Evolutionary conservation across 768 basidiomycete genomes (phyloP).

Genomic region (Lactifluus piperatus): DNA sequence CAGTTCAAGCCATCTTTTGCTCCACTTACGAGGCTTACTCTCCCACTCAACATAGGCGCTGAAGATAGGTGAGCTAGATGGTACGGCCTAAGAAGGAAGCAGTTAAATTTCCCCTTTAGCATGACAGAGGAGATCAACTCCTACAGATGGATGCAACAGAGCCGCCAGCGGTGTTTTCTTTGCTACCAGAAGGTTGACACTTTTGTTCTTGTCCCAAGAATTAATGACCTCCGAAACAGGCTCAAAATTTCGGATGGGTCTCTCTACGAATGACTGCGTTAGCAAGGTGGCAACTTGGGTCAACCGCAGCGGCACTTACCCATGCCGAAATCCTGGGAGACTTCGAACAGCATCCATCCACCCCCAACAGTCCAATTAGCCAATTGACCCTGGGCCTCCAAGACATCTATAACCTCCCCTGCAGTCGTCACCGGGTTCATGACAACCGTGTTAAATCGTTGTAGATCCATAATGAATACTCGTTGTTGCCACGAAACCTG

Average conservation of each 20-base stretch:
- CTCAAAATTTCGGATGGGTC: conserved; percentile 85
- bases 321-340: conserved; percentile 88
- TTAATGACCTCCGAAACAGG: conserved; percentile 67
- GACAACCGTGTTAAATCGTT: conserved; percentile 67
- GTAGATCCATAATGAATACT: conserved; percentile 69
- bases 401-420: conserved; percentile 57
- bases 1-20: conserved; percentile 81
- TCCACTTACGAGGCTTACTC: conserved; percentile 91
- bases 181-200: conserved; percentile 72
- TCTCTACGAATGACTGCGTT: conserved; percentile 42
- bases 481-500: conserved; percentile 46
- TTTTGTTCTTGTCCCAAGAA: conserved; percentile 83
- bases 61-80: conserved; percentile 34
- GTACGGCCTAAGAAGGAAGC: conserved; percentile 40
- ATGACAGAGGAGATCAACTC: conserved; percentile 23
- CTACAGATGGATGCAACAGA: conserved; percentile 50
- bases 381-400: conserved; percentile 60
- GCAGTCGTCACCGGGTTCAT: conserved; percentile 60
- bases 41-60: conserved; percentile 81
- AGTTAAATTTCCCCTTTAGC: conserved; percentile 11
- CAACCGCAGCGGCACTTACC: conserved; percentile 44
- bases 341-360: conserved; percentile 86
- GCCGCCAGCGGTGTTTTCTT: conserved; percentile 61
- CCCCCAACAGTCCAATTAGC: conserved; percentile 48
- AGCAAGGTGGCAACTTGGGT: not conserved